Conservation (phyloP, 768 basidiomycete species). For the Favolaschia claudopus region DNA sequence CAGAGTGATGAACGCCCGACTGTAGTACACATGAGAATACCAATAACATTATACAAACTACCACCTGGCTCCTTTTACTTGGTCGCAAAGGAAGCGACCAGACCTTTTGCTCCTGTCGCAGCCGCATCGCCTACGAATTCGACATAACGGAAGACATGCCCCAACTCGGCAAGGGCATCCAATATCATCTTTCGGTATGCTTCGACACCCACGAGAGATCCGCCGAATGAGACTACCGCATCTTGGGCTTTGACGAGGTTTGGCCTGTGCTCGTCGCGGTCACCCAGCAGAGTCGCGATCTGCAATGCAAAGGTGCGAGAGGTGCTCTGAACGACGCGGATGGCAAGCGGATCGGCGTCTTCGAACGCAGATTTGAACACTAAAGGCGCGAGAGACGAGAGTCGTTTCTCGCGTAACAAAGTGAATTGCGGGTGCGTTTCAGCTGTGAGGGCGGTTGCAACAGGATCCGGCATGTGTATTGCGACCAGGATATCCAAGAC, state of each 20-base stretch:
- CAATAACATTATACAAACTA: too few species aligned
- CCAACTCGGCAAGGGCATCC: slow-evolving; percentile 60
- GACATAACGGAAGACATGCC: slow-evolving; percentile 71
- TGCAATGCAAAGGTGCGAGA: slow-evolving; percentile 65
- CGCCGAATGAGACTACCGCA: slow-evolving; percentile 77
- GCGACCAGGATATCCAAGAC: slow-evolving; percentile 71
- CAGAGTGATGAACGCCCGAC: slow-evolving; percentile 14
- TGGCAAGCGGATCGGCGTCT: slow-evolving; percentile 69
- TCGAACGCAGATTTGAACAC: slow-evolving; percentile 84
- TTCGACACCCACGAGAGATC: slow-evolving; percentile 74
- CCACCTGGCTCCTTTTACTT: too few species aligned
- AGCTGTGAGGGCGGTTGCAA: slow-evolving; percentile 28
- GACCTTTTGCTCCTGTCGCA: slow-evolving; percentile 64
- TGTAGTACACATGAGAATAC: slow-evolving; percentile 12
- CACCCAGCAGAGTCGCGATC: slow-evolving; percentile 60
- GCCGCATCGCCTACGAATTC: slow-evolving; percentile 77
- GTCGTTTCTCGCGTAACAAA: slow-evolving; percentile 70
- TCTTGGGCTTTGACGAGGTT: slow-evolving; percentile 58
- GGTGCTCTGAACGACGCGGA: slow-evolving; percentile 60
- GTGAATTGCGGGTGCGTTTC: slow-evolving; percentile 36
- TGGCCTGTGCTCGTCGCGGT: slow-evolving; percentile 39
- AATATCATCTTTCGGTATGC: slow-evolving; percentile 64
- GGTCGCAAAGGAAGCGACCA: slow-evolving; percentile 43
- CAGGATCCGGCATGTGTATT: slow-evolving; percentile 70
- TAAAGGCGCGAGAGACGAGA: slow-evolving; percentile 76